Base-by-base conservation (phyloP, 2,329 filamentous ascomycete genomes). In the Ophiognomonia clavigignenti-juglandacearum region DNA sequence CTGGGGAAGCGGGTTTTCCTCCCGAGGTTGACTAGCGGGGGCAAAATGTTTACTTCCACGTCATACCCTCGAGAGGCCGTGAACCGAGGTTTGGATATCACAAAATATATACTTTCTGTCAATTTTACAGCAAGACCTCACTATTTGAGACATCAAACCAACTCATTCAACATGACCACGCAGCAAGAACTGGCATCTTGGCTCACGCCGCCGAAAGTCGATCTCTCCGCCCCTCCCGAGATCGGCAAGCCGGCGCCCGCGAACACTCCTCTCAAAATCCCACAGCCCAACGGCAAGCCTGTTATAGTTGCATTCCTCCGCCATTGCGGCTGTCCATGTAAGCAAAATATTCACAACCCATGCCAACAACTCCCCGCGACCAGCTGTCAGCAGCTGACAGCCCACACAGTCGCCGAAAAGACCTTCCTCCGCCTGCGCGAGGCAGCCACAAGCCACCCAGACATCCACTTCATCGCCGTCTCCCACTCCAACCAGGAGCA, bases 271-370 rank as follows among this genome's bases (percentile, higher is more conserved):
- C 41, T 43, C 32, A 27, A 8, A 3, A 65, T 87, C 4, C 59
- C 60, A 6, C 62, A 85, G 13, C 73, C 77, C 1, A 63, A 70
- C 31, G 65, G 67, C 19, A 80, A 77, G 56, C 78, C 80, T 0
- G 78, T 75, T 0, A 60, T 89, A 2, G 65, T 89, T 18, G 73
- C 79, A 13, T 89, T 89, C 57, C 70, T 89, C 5, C 73, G 85
- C 24, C 84, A 88, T 61, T 88, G 84, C 60, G 85, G 85, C 26
- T 87, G 84, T 66, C 84, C 85, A 8, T 87, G 85, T 85, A 74
- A 59, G 74, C 18, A 29, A 6, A n/a, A 36, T n/a, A 34, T 11
- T 13, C 24, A 37, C 6, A 14, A 23, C 8, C 4, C 14, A 7
- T 9, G 4, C n/a, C 3, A 11, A 14, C 9, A 5, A 7, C 34